Conservation (phyloP, 2,329 filamentous ascomycete species). For the Hawksworthiomyces lignivorus region DNA sequence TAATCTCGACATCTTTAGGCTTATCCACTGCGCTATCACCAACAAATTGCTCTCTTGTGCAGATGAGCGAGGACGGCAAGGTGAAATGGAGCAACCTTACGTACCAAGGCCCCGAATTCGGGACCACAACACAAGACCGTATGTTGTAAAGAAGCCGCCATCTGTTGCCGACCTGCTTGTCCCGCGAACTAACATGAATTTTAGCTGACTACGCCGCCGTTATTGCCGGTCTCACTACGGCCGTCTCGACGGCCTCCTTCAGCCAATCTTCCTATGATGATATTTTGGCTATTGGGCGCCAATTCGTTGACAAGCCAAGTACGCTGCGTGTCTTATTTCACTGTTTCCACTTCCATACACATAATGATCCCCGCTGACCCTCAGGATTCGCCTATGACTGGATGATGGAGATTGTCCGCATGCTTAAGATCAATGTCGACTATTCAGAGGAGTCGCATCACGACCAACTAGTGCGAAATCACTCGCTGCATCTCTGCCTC, state of each 20-base stretch:
- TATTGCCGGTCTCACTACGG: conserved; percentile 53
- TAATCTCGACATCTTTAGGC: no score
- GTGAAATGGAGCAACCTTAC: conserved; percentile 51
- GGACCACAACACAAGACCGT: conserved; percentile 42
- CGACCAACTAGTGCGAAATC: conserved; percentile 66
- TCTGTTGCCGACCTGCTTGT: no score
- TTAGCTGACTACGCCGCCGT: conserved; percentile 49
- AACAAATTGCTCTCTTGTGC: conserved; percentile 50
- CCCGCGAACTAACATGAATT: conserved; percentile 11
- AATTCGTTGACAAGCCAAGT: conserved; percentile 32
- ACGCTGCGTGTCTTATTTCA: conserved; percentile 12
- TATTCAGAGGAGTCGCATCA: conserved; percentile 69
- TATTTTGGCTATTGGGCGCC: conserved; percentile 60
- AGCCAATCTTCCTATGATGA: conserved; percentile 56
- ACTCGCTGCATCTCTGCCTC: conserved; percentile 64
- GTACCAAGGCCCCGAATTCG: conserved; percentile 41
- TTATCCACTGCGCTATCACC: conserved; percentile 55
- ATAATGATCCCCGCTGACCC: no score
- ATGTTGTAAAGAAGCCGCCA: conserved; percentile 16
- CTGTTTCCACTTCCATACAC: background rate
- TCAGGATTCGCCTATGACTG: conserved; percentile 55
- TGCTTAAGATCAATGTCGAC: conserved; percentile 68
- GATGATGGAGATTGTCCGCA: conserved; percentile 58
- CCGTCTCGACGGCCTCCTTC: conserved; percentile 37
- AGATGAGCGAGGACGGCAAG: conserved; percentile 50